phyloP scores from a whole-genome alignment of 257 asterid genomes.

The Solanum dulcamara region DNA sequence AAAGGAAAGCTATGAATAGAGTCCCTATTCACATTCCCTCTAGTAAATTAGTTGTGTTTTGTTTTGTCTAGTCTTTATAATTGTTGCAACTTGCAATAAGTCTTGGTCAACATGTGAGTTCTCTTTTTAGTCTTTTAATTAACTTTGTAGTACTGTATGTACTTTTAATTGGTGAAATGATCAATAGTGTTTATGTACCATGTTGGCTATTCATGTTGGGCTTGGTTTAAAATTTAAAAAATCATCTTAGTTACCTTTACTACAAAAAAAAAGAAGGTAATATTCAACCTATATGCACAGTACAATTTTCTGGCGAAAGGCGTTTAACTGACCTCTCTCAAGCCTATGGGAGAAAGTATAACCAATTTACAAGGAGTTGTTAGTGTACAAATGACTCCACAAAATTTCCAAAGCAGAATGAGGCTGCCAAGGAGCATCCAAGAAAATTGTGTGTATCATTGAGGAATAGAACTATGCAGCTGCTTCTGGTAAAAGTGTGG shows the following conservation, averaged over 20 bases:
- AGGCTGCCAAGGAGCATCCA: neutral
- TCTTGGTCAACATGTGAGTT: neutral
- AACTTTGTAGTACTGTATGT: neutral
- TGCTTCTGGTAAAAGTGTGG: conserved; percentile 81
- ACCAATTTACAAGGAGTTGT: neutral
- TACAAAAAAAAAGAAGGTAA: neutral
- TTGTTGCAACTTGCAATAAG: neutral
- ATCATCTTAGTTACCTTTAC: neutral
- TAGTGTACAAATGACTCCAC: neutral
- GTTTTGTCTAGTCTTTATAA: neutral
- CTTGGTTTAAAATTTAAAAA: neutral
- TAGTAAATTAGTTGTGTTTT: neutral
- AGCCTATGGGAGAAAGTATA: neutral
- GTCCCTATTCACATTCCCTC: neutral
- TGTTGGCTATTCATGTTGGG: neutral
- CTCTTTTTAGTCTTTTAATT: neutral
- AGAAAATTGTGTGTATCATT: conserved; percentile 11
- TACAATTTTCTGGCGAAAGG: neutral
- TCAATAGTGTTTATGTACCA: neutral
- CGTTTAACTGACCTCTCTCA: neutral
- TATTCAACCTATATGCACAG: neutral
- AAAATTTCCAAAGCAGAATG: neutral
- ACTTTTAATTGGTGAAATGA: neutral
- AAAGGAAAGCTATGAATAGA: neutral
- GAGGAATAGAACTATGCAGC: conserved; percentile 30